A percentile compares a stretch with the other conserved stretches of the same genome.
Conservation (phyloP, 176 grass and related monocot genomes). For the Triticum urartu region DNA sequence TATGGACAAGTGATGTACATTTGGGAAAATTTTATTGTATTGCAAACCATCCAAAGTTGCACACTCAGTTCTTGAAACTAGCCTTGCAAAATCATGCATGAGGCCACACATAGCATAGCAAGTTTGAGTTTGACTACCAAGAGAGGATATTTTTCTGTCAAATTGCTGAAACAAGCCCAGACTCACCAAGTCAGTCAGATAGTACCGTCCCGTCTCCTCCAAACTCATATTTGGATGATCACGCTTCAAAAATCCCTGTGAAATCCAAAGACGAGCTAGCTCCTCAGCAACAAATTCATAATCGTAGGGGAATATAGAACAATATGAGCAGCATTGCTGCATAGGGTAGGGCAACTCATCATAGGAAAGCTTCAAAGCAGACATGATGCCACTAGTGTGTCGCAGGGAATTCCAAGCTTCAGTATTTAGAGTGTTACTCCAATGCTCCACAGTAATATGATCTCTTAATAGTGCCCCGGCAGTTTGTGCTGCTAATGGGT, state of each 20-base stretch:
- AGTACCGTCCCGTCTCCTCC: conserved; percentile 27
- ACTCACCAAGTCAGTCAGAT: conserved; percentile 10
- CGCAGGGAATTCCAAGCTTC: conserved; percentile 22
- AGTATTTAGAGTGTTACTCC: conserved; percentile 1
- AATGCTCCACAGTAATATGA: neutral
- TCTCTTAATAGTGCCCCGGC: neutral
- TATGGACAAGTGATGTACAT: conserved; percentile 28
- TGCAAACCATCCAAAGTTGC: neutral
- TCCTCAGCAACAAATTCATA: neutral
- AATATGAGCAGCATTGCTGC: neutral
- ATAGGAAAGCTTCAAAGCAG: conserved; percentile 13
- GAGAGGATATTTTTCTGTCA: neutral
- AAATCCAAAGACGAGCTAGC: conserved; percentile 32
- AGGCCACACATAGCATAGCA: conserved; percentile 28
- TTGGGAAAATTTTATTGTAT: neutral
- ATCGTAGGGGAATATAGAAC: neutral
- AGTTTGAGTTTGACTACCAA: neutral
- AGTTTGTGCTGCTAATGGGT: conserved; percentile 38
- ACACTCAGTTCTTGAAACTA: conserved; percentile 26
- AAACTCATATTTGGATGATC: neutral
- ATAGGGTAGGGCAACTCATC: neutral
- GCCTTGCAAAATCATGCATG: conserved; percentile 40
- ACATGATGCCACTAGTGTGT: conserved; percentile 8
- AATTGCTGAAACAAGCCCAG: neutral
- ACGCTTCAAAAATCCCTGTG: conserved; percentile 42